phyloP scores from a whole-genome alignment of 2,329 filamentous ascomycete genomes.

The Cladophialophora exuberans region DNA sequence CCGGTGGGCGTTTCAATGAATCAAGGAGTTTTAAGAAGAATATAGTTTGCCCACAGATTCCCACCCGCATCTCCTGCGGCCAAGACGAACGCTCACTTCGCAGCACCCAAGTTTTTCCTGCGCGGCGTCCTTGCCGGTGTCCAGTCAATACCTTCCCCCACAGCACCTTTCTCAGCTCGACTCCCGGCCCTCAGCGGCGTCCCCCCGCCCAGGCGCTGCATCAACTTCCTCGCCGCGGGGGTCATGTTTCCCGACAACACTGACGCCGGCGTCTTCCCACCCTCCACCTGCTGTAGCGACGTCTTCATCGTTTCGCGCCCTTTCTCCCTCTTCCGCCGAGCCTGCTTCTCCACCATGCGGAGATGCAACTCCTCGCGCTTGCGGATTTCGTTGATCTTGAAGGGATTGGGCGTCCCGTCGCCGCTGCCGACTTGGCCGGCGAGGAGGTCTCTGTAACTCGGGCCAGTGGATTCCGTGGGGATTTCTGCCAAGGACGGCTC shows the following conservation, averaged over 20 bases:
- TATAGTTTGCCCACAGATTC: too few species aligned
- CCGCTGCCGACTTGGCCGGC: slow-evolving; percentile 45
- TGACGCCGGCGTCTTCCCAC: neutral
- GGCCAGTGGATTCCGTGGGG: slow-evolving; percentile 57
- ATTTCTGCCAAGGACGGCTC: slow-evolving; percentile 43
- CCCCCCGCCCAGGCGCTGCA: slow-evolving; percentile 42
- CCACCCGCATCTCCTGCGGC: too few species aligned
- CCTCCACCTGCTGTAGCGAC: neutral
- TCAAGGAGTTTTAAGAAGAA: too few species aligned
- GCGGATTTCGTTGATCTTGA: slow-evolving; percentile 74
- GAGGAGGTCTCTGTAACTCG: slow-evolving; percentile 38
- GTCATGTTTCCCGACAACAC: slow-evolving; percentile 43
- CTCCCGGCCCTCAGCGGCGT: slow-evolving; percentile 36
- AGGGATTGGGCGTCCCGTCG: slow-evolving; percentile 69
- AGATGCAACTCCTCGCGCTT: slow-evolving; percentile 81
- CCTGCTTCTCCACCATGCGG: slow-evolving; percentile 74
- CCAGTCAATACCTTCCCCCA: slow-evolving; percentile 39
- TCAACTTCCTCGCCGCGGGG: slow-evolving; percentile 48
- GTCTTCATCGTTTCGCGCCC: slow-evolving; percentile 24
- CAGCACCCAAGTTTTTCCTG: too few species aligned
- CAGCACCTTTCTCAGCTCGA: slow-evolving; percentile 21
- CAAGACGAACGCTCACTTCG: too few species aligned
- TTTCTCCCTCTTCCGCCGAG: slow-evolving; percentile 28
- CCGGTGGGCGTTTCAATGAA: too few species aligned
- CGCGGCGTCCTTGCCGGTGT: slow-evolving; percentile 43